These are phyloP conservation scores for Eleusine indica DNA, from an alignment of 176 grass and related monocot species.

Conservation along the genomic window DNA sequence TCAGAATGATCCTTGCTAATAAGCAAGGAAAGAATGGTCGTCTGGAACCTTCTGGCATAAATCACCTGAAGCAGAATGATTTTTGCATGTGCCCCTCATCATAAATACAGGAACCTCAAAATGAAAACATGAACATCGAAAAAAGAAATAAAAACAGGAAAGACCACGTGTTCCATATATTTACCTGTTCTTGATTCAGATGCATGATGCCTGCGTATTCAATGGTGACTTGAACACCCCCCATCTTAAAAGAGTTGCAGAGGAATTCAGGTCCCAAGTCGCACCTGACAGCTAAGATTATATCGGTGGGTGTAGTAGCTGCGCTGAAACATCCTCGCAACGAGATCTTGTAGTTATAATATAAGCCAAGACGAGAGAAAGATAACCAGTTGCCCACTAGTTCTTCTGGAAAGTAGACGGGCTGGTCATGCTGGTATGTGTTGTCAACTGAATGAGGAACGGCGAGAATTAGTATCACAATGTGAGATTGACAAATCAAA, in stretches of 20 bases:
- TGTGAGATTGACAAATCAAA: neutral
- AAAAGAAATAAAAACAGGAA: neutral
- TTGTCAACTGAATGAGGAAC: constrained; percentile 46
- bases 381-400: constrained; percentile 34
- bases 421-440: constrained; percentile 58
- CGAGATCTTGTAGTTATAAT: constrained; percentile 18
- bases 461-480: neutral
- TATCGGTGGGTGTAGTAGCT: neutral
- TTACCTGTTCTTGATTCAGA: constrained; percentile 70
- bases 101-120: neutral
- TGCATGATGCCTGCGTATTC: constrained; percentile 41
- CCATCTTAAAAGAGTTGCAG: constrained; percentile 42
- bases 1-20: constrained; percentile 48
- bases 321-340: neutral
- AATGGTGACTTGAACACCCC: constrained; percentile 28
- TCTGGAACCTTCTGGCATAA: constrained; percentile 69
- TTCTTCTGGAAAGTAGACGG: constrained; percentile 67
- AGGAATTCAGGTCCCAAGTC: constrained; percentile 65
- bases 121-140: no score
- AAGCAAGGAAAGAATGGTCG: constrained; percentile 64
- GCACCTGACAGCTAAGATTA: constrained; percentile 53
- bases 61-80: constrained; percentile 51
- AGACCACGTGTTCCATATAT: neutral
- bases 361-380: neutral
- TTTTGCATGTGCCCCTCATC: constrained; percentile 3